Base-by-base conservation (phyloP, 192 early-diverging fungal species). In the Mortierella claussenii region DNA sequence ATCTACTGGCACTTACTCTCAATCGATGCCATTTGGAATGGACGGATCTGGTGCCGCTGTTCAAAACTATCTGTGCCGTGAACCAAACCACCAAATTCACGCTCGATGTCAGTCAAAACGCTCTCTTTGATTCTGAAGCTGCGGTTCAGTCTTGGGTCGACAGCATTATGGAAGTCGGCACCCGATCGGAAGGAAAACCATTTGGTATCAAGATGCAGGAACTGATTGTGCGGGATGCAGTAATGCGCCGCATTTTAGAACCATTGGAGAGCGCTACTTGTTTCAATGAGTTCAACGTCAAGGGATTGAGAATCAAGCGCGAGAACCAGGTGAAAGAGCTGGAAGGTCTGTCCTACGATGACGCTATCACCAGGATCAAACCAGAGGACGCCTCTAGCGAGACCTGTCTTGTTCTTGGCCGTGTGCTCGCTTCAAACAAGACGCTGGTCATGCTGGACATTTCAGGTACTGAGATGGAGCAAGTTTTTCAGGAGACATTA, bases 151-250 rank as follows among this genome's bases (percentile, higher is more conserved):
- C 51, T 23, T 76, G 73, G 73, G 21, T 26, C 21, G 42, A 67
- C 15, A 62, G 55, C 28, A 4, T 76, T 34, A 21, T 26, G 4
- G 54, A 34, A 13, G 20, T 51, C 1, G 53, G 34, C 5, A 1
- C 32, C 11, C 4, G n/a, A 20, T 24, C 49, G 1, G 40, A 37
- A 40, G 58, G 58, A 31, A 34, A 31, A 28, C 73, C 73, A 3
- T 76, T 76, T 51, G 73, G 73, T n/a, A 49, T 76, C 40, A 45
- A 66, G 12, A 61, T 67, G 36, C 64, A 76, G 21, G 64, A 65
- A 4, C 57, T 76, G 15, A 34, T 67, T 20, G 30, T 76, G 34
- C 55, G 49, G 26, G 73, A 76, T 37, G 26, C 32, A 0, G 53
- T 40, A 3, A 20, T 76, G 43, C 15, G 36, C 27, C 58, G 40